phyloP scores from a whole-genome alignment of 768 basidiomycete genomes.

The Boletus barrowsii region DNA sequence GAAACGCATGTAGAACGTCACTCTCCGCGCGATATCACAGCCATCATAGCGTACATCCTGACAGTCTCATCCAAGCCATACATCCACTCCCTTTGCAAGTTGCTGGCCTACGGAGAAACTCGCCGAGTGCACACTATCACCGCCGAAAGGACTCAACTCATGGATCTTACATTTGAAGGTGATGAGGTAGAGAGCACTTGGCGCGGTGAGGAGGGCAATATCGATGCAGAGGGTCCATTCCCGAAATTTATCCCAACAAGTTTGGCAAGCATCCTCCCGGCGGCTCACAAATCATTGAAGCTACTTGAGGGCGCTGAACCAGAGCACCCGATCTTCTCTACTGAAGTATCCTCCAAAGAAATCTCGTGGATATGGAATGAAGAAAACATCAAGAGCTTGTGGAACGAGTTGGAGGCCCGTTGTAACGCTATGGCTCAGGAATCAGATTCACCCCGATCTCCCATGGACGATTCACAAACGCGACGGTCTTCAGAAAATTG shows the following conservation, averaged over 20 bases:
- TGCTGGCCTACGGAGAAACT: conserved; percentile 49
- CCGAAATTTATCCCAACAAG: conserved; percentile 62
- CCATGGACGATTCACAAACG: neutral
- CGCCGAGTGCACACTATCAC: conserved; percentile 27
- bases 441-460: neutral
- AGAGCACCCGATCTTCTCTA: conserved; percentile 57
- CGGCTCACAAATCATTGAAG: conserved; percentile 66
- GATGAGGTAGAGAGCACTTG: conserved; percentile 39
- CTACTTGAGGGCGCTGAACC: conserved; percentile 64
- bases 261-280: conserved; percentile 51
- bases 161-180: conserved; percentile 24
- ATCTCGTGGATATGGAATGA: conserved; percentile 47
- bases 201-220: conserved; percentile 38
- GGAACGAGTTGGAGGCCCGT: conserved; percentile 2
- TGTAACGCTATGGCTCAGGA: neutral
- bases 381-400: conserved; percentile 9
- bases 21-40: conserved; percentile 46
- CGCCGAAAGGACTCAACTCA: conserved; percentile 11
- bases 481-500: conserved; percentile 12
- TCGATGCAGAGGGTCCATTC: conserved; percentile 42
- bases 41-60: conserved; percentile 66
- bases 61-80: conserved; percentile 62
- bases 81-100: conserved; percentile 52
- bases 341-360: conserved; percentile 30
- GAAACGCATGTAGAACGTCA: conserved; percentile 50